These are phyloP conservation scores for Amanita thiersii DNA, from an alignment of 768 basidiomycete species.

Conservation along the genomic window DNA sequence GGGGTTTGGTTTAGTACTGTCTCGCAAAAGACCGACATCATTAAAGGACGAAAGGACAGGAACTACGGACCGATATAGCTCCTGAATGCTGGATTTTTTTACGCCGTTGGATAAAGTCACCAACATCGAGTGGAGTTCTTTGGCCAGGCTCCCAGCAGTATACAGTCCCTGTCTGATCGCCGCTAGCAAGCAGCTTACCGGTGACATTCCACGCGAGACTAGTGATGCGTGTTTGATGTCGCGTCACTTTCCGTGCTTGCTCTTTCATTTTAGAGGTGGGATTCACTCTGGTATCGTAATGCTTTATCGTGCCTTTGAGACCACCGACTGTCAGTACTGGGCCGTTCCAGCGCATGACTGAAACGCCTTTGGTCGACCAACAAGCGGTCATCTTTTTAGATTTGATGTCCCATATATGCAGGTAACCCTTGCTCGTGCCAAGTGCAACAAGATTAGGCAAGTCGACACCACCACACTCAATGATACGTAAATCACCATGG, in stretches of 20 bases:
- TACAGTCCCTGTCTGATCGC: conserved; percentile 67
- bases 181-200: conserved; percentile 63
- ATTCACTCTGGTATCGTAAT: conserved; percentile 60
- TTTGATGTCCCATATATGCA: conserved; percentile 70
- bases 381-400: conserved; percentile 44
- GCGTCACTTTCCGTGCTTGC: conserved; percentile 54
- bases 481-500: conserved; percentile 34
- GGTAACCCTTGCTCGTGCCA: conserved; percentile 49
- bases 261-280: conserved; percentile 43
- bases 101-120: conserved; percentile 44
- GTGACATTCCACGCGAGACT: conserved; percentile 62
- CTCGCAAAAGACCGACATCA: not conserved
- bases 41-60: not conserved
- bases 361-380: conserved; percentile 52
- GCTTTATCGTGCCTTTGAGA: conserved; percentile 60
- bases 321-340: conserved; percentile 60
- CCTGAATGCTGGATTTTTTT: conserved; percentile 69
- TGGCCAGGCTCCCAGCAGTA: conserved; percentile 70
- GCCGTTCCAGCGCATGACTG: conserved; percentile 59
- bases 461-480: conserved; percentile 29
- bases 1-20: not conserved
- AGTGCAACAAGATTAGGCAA: conserved; percentile 44
- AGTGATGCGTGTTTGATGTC: conserved; percentile 62
- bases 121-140: conserved; percentile 41
- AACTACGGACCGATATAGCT: conserved; percentile 38